phyloP scores from a whole-genome alignment of 805 yeast genomes.

The Saitoella complicata region DNA sequence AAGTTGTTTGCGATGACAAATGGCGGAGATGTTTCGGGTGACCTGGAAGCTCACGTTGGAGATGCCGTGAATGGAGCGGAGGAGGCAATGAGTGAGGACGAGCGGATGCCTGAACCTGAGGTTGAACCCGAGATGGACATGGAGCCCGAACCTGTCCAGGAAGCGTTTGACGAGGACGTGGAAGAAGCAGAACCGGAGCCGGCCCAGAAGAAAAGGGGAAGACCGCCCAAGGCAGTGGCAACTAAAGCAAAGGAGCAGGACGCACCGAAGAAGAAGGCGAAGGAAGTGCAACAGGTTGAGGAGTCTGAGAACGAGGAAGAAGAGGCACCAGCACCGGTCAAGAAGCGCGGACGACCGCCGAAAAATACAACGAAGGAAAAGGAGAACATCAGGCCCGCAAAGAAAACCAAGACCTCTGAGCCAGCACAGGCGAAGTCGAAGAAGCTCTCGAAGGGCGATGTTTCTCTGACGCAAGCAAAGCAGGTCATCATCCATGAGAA shows the following conservation, averaged over 20 bases:
- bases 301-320: too few species aligned
- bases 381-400: neutral
- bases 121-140: neutral
- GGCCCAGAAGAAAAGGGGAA: neutral
- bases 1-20: neutral
- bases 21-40: neutral
- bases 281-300: neutral
- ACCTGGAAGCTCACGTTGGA: neutral
- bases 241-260: neutral
- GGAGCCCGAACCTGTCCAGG: slow-evolving; percentile 4
- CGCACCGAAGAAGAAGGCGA: neutral
- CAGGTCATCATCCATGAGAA: too few species aligned
- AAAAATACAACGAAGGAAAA: neutral
- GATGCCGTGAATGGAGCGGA: neutral
- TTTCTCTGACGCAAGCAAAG: neutral
- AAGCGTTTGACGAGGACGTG: neutral
- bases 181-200: neutral
- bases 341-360: too few species aligned
- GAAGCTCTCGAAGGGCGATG: neutral
- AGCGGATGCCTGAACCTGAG: neutral
- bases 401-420: neutral
- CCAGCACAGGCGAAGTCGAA: slow-evolving; percentile 1
- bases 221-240: neutral
- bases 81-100: neutral
- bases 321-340: too few species aligned